Conservation (phyloP, 2,329 filamentous ascomycete species). For the Pyricularia pennisetigena region DNA sequence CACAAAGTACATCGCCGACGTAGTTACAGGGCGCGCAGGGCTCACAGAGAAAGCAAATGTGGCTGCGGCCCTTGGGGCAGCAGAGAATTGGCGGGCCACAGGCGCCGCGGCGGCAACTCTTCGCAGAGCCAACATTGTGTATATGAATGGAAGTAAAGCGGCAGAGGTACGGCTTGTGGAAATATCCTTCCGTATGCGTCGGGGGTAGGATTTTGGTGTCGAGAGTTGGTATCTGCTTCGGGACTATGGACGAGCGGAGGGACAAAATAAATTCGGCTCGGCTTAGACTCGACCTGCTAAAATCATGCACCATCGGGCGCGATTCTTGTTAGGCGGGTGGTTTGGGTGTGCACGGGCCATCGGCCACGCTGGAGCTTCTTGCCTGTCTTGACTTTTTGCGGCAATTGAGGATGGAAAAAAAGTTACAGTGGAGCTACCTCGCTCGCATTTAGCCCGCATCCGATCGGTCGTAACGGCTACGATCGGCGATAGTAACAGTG, state of each 20-base stretch:
- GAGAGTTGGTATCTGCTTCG: neutral
- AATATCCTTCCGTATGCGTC: neutral
- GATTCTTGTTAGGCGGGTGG: neutral
- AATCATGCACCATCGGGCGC: neutral
- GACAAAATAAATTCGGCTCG: neutral
- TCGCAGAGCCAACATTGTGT: constrained; percentile 75
- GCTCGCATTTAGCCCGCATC: neutral
- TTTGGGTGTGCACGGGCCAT: neutral
- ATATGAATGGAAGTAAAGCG: constrained; percentile 15
- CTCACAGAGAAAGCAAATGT: constrained; percentile 48
- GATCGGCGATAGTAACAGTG: neutral
- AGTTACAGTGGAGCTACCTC: neutral
- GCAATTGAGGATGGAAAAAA: neutral
- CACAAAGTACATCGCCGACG: neutral
- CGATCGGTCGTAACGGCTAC: neutral
- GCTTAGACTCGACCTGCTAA: neutral
- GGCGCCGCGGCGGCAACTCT: constrained; percentile 55
- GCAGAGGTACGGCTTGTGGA: neutral
- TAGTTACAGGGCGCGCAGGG: neutral
- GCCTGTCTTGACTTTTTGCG: neutral
- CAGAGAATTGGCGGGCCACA: constrained; percentile 67
- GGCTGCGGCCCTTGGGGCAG: constrained; percentile 46
- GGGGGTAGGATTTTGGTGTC: neutral
- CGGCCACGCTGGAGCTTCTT: neutral
- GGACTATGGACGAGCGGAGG: constrained; percentile 1